Evolutionary conservation across 331 rosid genomes (phyloP), one percentile per base, ranked within the genome.

Genomic region (Phaseolus coccineus): DNA sequence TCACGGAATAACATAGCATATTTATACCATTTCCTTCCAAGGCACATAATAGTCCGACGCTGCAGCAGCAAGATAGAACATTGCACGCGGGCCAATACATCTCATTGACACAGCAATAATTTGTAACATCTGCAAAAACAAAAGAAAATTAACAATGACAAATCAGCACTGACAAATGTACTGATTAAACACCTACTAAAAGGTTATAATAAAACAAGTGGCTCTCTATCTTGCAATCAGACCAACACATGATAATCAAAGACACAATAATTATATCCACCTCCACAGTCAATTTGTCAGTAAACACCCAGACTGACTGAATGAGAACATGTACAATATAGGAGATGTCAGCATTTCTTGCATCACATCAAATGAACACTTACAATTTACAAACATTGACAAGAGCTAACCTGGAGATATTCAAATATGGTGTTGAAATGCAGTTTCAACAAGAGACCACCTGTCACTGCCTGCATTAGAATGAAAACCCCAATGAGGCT

Each of bases 61-160:
- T 33, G 99, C 99, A 66, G 99, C 99, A 46, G 96, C 97, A 78
- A 96, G 98, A 88, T 91, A 96, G 89, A 91, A 89, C 83, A 96
- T 81, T 79, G 88, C 92, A 70, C 79, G 68, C 19, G 87, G 82
- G 37, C 97, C 94, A 35, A 89, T 67, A 63, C 85, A 68, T 72
- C 84, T 83, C 83, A 82, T n/a, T 77, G 96, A 87, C 37, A 64
- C 51, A 7, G 91, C 91, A 80, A 89, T 79, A 58, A 91, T 78
- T 81, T 85, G 89, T 80, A 96, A 76, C 88, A 96, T 89, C 99
- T 96, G 89, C 82, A 73, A 57, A 42, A 79, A 35, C 55, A 66
- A 51, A 86, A 62, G 68, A 67, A 69, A 64, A 46, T 66, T 56
- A 66, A 48, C 52, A 31, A 37, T n/a, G 16, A 56, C 44, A 51